Conservation (phyloP, 2,329 filamentous ascomycete species). For the Verticillium tricorpus region DNA sequence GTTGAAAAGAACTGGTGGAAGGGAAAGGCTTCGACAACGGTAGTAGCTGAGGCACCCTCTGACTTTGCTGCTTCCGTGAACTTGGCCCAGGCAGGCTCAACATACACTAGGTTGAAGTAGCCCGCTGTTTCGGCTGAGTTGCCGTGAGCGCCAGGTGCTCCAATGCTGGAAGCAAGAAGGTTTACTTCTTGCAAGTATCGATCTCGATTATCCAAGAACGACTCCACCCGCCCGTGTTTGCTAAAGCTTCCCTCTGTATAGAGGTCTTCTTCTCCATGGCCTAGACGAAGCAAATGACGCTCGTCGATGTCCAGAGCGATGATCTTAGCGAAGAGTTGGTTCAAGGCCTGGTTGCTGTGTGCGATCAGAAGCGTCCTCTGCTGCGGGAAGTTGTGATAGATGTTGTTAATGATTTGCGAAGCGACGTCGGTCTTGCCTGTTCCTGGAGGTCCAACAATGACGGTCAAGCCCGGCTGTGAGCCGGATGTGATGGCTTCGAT, state of each 20-base stretch:
- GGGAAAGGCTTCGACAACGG: constrained; percentile 72
- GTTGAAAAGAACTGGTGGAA: constrained; percentile 85
- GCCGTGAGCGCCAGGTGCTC: constrained; percentile 87
- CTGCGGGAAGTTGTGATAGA: constrained; percentile 95
- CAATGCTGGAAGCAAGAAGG: constrained; percentile 78
- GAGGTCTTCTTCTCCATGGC: constrained; percentile 92
- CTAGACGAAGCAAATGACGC: constrained; percentile 84
- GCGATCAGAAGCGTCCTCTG: constrained; percentile 90
- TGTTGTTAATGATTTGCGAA: constrained; percentile 97
- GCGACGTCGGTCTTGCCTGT: constrained; percentile 99
- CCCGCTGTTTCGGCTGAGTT: constrained; percentile 95
- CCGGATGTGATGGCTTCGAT: constrained; percentile 91
- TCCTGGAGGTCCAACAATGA: constrained; percentile 91
- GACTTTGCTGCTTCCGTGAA: constrained; percentile 59
- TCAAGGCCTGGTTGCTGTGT: constrained; percentile 96
- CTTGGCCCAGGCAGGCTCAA: constrained; percentile 82
- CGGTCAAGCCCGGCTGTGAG: constrained; percentile 86
- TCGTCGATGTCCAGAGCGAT: constrained; percentile 94
- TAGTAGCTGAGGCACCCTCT: constrained; percentile 48
- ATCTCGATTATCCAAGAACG: constrained; percentile 84
- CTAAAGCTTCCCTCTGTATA: constrained; percentile 83
- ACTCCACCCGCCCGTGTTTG: constrained; percentile 92
- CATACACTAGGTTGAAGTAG: constrained; percentile 92
- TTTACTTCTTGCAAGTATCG: constrained; percentile 78
- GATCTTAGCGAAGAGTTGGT: constrained; percentile 97